Percentiles rank a stretch among this genome's conserved stretches.
These are phyloP conservation scores for Neocatenulostroma microsporum DNA, from an alignment of 2,329 filamentous ascomycete genomes.

Conservation along the genomic window DNA sequence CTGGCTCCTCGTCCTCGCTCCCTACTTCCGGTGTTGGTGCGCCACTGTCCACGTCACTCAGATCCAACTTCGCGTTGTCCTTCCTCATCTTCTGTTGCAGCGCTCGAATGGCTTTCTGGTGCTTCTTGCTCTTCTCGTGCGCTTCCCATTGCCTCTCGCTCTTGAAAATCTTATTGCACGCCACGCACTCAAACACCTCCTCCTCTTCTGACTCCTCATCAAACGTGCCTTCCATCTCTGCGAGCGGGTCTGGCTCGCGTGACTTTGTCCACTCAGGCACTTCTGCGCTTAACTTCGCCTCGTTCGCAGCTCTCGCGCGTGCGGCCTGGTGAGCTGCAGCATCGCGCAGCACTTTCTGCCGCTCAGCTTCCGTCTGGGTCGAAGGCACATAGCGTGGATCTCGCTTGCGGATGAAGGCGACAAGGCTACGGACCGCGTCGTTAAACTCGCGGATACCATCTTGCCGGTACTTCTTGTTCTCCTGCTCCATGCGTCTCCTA, in stretches of 20 bases:
- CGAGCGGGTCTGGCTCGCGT: conserved; percentile 46
- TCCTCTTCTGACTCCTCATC: conserved; percentile 43
- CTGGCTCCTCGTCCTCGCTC: conserved; percentile 26
- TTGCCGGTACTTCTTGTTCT: conserved; percentile 78
- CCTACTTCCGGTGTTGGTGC: conserved; percentile 24
- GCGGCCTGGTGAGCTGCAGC: conserved; percentile 78
- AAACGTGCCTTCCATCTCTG: conserved; percentile 42
- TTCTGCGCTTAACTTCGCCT: conserved; percentile 59
- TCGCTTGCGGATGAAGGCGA: conserved; percentile 81
- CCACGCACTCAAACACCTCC: conserved; percentile 54
- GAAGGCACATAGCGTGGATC: conserved; percentile 79
- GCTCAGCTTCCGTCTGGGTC: conserved; percentile 67
- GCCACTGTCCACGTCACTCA: conserved; percentile 32
- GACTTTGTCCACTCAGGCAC: conserved; percentile 69
- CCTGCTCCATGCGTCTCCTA: conserved; percentile 85
- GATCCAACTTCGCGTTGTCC: conserved; percentile 58
- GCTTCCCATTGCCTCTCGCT: conserved; percentile 86
- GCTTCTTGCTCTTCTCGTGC: conserved; percentile 96
- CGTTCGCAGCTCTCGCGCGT: conserved; percentile 70
- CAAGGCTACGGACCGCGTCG: conserved; percentile 76
- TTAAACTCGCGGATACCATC: conserved; percentile 84
- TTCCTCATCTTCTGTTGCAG: conserved; percentile 74
- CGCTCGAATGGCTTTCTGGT: conserved; percentile 75
- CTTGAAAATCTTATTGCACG: conserved; percentile 63
- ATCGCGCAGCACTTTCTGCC: conserved; percentile 68